Evolutionary conservation across 495 filamentous ascomycete genomes (phyloP).

Genomic region (Aspergillus bridgeri): DNA sequence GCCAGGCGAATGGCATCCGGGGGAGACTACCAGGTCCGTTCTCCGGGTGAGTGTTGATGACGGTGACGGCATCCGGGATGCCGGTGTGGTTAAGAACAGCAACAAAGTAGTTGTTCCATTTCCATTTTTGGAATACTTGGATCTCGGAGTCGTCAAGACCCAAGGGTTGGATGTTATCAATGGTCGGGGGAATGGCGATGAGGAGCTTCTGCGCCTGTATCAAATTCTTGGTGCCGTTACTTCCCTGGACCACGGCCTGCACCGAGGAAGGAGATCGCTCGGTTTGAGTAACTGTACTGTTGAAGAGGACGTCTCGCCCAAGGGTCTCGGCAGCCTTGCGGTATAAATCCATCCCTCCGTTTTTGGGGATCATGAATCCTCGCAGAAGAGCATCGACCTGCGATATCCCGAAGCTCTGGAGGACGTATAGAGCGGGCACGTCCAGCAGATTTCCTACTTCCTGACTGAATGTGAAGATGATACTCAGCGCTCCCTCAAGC

Average conservation of each 20-base stretch:
- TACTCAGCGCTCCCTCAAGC: slow-evolving; percentile 22
- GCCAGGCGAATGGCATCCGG: slow-evolving; percentile 5
- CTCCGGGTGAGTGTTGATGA: slow-evolving; percentile 2
- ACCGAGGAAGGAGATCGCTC: slow-evolving; percentile 25
- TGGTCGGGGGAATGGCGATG: slow-evolving; percentile 40
- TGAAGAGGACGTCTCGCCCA: slow-evolving; percentile 27
- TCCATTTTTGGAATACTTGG: slow-evolving; percentile 30
- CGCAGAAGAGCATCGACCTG: slow-evolving; percentile 16
- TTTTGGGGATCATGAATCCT: slow-evolving; percentile 24
- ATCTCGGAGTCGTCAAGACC: slow-evolving; percentile 34
- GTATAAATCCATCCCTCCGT: slow-evolving; percentile 44
- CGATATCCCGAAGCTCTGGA: slow-evolving; percentile 24
- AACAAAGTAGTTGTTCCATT: slow-evolving; percentile 41
- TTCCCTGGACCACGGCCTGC: slow-evolving; percentile 31
- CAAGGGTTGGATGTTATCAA: slow-evolving; percentile 31
- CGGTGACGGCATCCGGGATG: slow-evolving; percentile 24
- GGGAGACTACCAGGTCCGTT: slow-evolving; percentile 7
- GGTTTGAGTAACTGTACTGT: slow-evolving; percentile 25
- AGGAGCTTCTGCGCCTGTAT: slow-evolving; percentile 46
- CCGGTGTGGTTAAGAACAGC: slow-evolving; percentile 40
- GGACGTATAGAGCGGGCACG: slow-evolving; percentile 24
- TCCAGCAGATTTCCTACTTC: slow-evolving; percentile 39
- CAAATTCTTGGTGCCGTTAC: slow-evolving; percentile 24
- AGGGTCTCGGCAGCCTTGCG: slow-evolving; percentile 29
- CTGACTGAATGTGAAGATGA: slow-evolving; percentile 29